These are phyloP conservation scores for Entomortierella chlamydospora DNA, from an alignment of 192 early-diverging fungal species.

Conservation along the genomic window DNA sequence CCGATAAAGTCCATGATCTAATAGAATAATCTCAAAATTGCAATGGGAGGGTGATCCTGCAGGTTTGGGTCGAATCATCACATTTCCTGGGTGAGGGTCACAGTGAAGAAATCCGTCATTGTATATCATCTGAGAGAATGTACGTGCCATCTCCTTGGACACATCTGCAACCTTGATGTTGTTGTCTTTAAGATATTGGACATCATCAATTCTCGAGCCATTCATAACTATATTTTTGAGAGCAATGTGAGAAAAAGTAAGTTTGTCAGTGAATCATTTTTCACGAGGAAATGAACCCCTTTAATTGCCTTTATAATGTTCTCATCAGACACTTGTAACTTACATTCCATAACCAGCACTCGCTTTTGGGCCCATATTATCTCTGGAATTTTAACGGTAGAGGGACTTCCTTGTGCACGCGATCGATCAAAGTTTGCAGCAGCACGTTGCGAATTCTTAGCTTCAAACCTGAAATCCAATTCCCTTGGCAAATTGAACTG, in stretches of 20 bases:
- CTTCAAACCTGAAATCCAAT: conserved; percentile 86
- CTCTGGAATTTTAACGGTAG: conserved; percentile 72
- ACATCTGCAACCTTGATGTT: conserved; percentile 79
- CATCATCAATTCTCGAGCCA: conserved; percentile 77
- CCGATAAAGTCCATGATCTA: conserved; percentile 92
- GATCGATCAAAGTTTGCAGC: conserved; percentile 66
- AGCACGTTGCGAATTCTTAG: conserved; percentile 79
- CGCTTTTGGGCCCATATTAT: conserved; percentile 80
- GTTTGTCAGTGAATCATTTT: not conserved
- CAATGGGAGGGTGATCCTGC: conserved; percentile 57
- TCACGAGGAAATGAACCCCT: too few species aligned
- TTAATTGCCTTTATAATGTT: too few species aligned
- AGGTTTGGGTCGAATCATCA: conserved; percentile 72
- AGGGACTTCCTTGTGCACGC: conserved; percentile 33
- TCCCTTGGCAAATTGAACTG: conserved; percentile 83
- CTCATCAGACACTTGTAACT: not conserved
- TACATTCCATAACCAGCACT: conserved; percentile 89
- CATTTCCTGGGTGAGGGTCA: conserved; percentile 94
- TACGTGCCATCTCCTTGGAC: conserved; percentile 75
- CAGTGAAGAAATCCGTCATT: conserved; percentile 87
- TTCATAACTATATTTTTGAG: conserved; percentile 23
- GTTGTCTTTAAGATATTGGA: conserved; percentile 73
- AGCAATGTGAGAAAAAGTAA: conserved; percentile 4
- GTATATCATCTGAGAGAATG: conserved; percentile 92
- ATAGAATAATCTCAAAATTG: conserved; percentile 89